Evolutionary conservation across 306 rosid species (phyloP), one percentile per base, ranked within the genome.

Genomic region (Pueraria montana): DNA sequence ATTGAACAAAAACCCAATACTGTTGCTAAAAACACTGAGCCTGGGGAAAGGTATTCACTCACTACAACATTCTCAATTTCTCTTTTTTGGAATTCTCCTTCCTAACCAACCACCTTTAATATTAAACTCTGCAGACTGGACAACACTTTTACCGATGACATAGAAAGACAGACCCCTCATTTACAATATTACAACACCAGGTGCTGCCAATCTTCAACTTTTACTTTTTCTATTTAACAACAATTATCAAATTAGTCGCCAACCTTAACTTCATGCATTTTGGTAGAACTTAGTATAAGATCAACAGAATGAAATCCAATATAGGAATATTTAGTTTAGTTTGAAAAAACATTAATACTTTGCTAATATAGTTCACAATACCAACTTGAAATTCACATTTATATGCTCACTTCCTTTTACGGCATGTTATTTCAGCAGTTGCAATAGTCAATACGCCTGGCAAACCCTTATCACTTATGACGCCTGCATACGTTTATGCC

Each of bases 381-480:
- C 61, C 78, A 11, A 45, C 80, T 80, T 65, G 75, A 72, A 84
- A 67, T 8, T 61, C 72, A 68, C 32, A 30, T 74, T 78, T 16
- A 79, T 16, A 20, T 61, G 21, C 56, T 68, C 26, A 82, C 38
- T 36, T 76, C 45, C 58, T 76, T 59, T 70, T 66, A 24, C 80
- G 86, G 75, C 43, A 65, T 82, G 78, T 79, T 11, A 46, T 80
- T 42, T 78, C 30, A 61, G 84, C 80, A 74, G 87, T 83, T 93
- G 87, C 88, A 96, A 90, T 78, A 94, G 98, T 78, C 98, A 96
- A 63, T 79, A 84, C 85, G 97, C 97, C 34, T 96, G 97, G 97
- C 98, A 96, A 91, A 92, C 98, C 65, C 88, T 96, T 75, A 86
- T 96, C 80, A 91, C 99, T 55, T 92, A 96, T 81, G 99, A 96